Evolutionary conservation across 2,329 filamentous ascomycete species (phyloP).

Genomic region (Claviceps spartinae): DNA sequence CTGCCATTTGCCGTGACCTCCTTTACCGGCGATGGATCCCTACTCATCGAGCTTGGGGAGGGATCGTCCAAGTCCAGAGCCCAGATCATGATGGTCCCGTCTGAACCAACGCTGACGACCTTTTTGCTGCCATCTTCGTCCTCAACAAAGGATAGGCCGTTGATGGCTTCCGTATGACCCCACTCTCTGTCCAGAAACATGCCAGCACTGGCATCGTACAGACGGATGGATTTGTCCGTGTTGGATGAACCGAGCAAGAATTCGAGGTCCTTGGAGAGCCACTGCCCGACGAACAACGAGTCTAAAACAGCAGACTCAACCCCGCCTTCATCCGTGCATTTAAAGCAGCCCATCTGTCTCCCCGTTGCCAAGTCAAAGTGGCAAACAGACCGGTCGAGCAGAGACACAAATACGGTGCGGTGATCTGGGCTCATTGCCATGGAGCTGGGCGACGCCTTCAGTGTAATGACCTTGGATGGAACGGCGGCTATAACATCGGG

Average conservation of each 20-base stretch:
- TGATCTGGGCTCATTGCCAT: slow-evolving; percentile 58
- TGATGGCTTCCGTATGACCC: slow-evolving; percentile 90
- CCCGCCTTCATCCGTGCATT: slow-evolving; percentile 66
- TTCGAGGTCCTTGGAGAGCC: slow-evolving; percentile 38
- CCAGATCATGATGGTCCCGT: slow-evolving; percentile 79
- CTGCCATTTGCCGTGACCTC: slow-evolving; percentile 43
- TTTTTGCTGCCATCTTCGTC: slow-evolving; percentile 40
- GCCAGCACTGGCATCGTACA: slow-evolving; percentile 73
- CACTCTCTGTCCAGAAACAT: slow-evolving; percentile 75
- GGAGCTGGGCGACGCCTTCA: slow-evolving; percentile 78
- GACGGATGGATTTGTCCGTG: slow-evolving; percentile 85
- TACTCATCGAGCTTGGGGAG: slow-evolving; percentile 25
- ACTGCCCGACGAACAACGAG: slow-evolving; percentile 54
- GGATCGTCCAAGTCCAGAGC: slow-evolving; percentile 37
- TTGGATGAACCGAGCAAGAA: slow-evolving; percentile 81
- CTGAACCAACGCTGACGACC: slow-evolving; percentile 62
- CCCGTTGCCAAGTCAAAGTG: slow-evolving; percentile 54
- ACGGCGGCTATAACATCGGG: slow-evolving; percentile 60
- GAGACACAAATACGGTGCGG: slow-evolving; percentile 43
- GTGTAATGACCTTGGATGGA: slow-evolving; percentile 59
- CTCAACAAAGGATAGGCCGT: slow-evolving; percentile 62
- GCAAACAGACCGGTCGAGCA: slow-evolving; percentile 46
- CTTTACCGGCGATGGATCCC: slow-evolving; percentile 42
- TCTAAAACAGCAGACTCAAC: slow-evolving; percentile 74
- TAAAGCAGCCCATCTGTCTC: slow-evolving; percentile 59